Evolutionary conservation across 2,329 filamentous ascomycete species (phyloP), one percentile per base, ranked within the genome.

Genomic region (Dactylellina drechsleri): DNA sequence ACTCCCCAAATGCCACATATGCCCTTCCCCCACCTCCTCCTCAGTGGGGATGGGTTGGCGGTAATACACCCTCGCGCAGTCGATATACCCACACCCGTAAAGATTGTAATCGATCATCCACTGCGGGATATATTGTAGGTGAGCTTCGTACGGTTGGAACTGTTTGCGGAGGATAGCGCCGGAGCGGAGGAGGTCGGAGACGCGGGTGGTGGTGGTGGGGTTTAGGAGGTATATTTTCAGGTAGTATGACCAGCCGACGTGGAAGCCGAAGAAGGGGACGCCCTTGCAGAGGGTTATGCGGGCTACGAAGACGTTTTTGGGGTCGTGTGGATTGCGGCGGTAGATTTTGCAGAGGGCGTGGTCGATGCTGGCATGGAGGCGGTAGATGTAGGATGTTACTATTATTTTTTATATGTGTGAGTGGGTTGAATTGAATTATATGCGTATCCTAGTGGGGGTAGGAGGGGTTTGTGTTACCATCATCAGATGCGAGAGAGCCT

Each of bases 71-170:
- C 88, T 91, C 8, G 84, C 84, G 58, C 89, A 90, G 71, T 94
- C 87, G 77, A 98, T 88, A 79, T 94, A 96, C 66, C 89, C 90
- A 80, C 95, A 99, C 5, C 96, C 96, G 81, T 96, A 98, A 78
- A 99, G 84, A 80, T 97, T 99, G 84, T 96, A 99, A 81, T 99
- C 96, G 77, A 90, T 91, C 95, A 99, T 98, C 87, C 96, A 99
- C 82, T 99, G 96, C 8, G 95, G 85, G 7, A 97, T 83, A 81
- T 93, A 98, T 80, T 97, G 92, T 76, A 98, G 82, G 81, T 99
- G 96, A 16, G 92, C 93, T 82, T 99, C 95, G 80, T 95, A 96
- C 0, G 95, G 94, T 80, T 98, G 94, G 50, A 99, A 90, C 23
- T 87, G 86, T 72, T 87, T 87, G 80, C 92, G 92, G 87, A 98